These are phyloP conservation scores for Hordeum marinum DNA, from an alignment of 176 grass and related monocot genomes.

Conservation along the genomic window DNA sequence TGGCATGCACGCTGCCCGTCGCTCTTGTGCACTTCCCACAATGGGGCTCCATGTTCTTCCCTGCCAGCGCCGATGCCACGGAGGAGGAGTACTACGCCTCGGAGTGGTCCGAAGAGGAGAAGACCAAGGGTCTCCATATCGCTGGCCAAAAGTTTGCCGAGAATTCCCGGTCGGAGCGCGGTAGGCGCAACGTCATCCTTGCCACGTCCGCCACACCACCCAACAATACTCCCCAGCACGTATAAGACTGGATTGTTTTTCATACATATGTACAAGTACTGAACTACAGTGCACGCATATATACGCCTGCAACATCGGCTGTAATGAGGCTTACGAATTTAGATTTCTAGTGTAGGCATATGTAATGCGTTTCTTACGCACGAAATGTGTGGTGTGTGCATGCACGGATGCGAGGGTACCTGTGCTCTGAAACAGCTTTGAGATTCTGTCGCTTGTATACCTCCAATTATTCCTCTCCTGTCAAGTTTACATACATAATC, in stretches of 20 bases:
- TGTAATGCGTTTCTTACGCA: too few relatives aligned
- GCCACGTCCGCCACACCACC: conserved; percentile 35
- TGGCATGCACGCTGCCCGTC: conserved; percentile 58
- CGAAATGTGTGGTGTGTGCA: neutral
- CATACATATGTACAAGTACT: neutral
- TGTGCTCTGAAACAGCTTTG: neutral
- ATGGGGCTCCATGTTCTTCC: conserved; percentile 82
- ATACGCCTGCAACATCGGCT: neutral
- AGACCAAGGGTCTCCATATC: conserved; percentile 30
- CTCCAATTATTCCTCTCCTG: neutral
- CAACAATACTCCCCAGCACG: conserved; percentile 33
- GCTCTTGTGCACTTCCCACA: conserved; percentile 67
- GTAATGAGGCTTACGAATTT: neutral
- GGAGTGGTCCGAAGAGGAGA: conserved; percentile 67
- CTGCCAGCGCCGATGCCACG: conserved; percentile 14
- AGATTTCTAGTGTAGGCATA: neutral
- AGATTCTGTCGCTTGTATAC: neutral
- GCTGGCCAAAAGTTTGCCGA: conserved; percentile 66
- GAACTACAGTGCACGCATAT: neutral
- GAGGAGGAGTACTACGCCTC: conserved; percentile 58
- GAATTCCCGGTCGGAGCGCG: conserved; percentile 65
- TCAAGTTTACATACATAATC: neutral
- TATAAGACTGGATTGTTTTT: neutral
- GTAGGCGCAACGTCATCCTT: conserved; percentile 24
- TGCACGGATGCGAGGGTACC: neutral